Conservation (phyloP, 176 grass and related monocot species). For the Eragrostis curvula region DNA sequence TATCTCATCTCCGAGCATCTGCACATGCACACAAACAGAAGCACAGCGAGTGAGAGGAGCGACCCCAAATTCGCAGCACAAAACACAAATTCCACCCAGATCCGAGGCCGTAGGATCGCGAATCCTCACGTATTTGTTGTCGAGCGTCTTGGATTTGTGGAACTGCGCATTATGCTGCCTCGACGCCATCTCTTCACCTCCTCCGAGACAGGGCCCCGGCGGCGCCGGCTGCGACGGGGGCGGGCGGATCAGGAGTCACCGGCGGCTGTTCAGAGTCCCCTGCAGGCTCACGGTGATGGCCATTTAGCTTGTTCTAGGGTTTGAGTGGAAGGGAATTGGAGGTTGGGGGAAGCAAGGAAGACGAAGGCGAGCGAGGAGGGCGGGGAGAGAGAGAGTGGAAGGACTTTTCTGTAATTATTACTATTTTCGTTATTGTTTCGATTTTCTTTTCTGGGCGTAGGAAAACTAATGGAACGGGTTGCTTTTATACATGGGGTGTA, state of each 20-base stretch:
- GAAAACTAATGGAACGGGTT: slow-evolving; percentile 27
- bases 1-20: slow-evolving; percentile 99
- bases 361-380: slow-evolving; percentile 13
- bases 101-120: slow-evolving; percentile 19
- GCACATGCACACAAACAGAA: background rate
- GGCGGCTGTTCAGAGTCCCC: background rate
- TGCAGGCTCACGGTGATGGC: slow-evolving; percentile 11
- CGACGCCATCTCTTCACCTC: slow-evolving; percentile 59
- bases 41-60: slow-evolving; percentile 32
- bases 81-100: slow-evolving; percentile 36
- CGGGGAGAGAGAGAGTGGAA: background rate
- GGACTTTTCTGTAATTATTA: slow-evolving; percentile 36
- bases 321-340: slow-evolving; percentile 49
- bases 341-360: slow-evolving; percentile 42
- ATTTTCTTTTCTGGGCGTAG: slow-evolving; percentile 6
- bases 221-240: slow-evolving; percentile 18
- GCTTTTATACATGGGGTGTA: slow-evolving; percentile 40
- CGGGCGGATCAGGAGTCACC: slow-evolving; percentile 31
- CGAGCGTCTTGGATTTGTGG: slow-evolving; percentile 94
- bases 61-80: slow-evolving; percentile 15
- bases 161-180: slow-evolving; percentile 68
- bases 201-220: slow-evolving; percentile 30
- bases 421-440: slow-evolving; percentile 11
- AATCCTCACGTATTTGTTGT: slow-evolving; percentile 94
- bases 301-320: slow-evolving; percentile 54